These are phyloP conservation scores for Eucalyptus pauciflora DNA, from an alignment of 345 rosid species.

Conservation along the genomic window DNA sequence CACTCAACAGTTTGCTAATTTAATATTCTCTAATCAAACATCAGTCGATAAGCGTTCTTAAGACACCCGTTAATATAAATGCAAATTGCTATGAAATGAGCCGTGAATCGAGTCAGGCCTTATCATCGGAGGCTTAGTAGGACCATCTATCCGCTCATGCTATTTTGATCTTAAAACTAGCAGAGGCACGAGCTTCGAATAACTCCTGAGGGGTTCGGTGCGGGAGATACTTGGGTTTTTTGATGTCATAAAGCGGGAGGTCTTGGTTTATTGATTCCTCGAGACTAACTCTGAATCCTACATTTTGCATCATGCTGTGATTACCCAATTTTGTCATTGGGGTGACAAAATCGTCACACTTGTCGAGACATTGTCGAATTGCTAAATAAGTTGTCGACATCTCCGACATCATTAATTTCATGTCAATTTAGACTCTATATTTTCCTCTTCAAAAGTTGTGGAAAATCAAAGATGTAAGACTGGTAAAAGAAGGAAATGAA, in stretches of 20 bases:
- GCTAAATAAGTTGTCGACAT: not conserved
- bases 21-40: not conserved
- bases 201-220: not conserved
- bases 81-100: not conserved
- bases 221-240: not conserved
- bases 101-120: not conserved
- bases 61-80: not conserved
- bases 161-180: not conserved
- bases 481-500: not conserved
- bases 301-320: not conserved
- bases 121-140: not conserved
- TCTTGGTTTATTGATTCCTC: not conserved
- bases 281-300: accelerated
- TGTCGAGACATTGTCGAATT: not conserved
- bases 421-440: not conserved
- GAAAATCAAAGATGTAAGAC: not conserved
- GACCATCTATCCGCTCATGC: not conserved
- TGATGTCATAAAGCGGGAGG: not conserved
- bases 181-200: not conserved
- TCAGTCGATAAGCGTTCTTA: not conserved
- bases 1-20: not conserved
- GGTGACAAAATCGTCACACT: not conserved
- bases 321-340: not conserved
- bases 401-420: not conserved
- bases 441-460: not conserved